Conservation (phyloP, 768 basidiomycete species). For the Leccinellum rugosiceps region DNA sequence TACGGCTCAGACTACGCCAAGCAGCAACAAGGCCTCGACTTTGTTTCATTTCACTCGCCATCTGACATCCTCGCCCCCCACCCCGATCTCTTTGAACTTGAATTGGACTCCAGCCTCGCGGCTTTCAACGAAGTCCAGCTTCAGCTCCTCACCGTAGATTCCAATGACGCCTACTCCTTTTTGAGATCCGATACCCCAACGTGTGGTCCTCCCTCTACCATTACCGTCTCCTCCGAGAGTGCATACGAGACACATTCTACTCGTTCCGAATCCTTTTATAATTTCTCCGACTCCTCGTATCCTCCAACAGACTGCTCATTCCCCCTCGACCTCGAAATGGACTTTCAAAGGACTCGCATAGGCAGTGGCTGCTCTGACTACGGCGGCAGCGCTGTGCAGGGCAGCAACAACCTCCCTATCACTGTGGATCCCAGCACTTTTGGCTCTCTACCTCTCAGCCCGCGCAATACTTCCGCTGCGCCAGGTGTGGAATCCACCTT, state of each 20-base stretch:
- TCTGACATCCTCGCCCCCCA: slow-evolving; percentile 73
- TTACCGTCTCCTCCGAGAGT: slow-evolving; percentile 78
- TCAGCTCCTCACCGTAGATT: slow-evolving; percentile 61
- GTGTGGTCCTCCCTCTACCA: slow-evolving; percentile 71
- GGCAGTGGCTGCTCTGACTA: slow-evolving; percentile 50
- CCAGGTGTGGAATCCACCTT: slow-evolving; percentile 25
- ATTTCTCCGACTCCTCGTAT: slow-evolving; percentile 54
- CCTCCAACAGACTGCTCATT: slow-evolving; percentile 52
- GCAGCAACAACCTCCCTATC: slow-evolving; percentile 37
- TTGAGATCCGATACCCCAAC: slow-evolving; percentile 61
- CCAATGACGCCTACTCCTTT: slow-evolving; percentile 61
- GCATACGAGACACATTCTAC: slow-evolving; percentile 66
- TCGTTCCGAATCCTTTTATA: slow-evolving; percentile 69
- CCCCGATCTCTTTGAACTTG: slow-evolving; percentile 80
- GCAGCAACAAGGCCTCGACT: slow-evolving; percentile 50
- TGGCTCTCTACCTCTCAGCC: slow-evolving; percentile 54
- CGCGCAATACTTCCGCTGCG: slow-evolving; percentile 46
- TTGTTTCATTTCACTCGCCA: slow-evolving; percentile 66
- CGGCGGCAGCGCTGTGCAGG: slow-evolving; percentile 36
- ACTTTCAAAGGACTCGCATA: slow-evolving; percentile 61
- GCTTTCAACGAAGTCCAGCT: slow-evolving; percentile 62
- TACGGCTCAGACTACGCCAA: slow-evolving; percentile 38
- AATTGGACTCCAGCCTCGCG: slow-evolving; percentile 70
- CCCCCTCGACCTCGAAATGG: slow-evolving; percentile 69
- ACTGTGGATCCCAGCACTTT: slow-evolving; percentile 58